Base-by-base conservation (phyloP, 2,329 filamentous ascomycete species). In the Clarireedia hainanense region DNA sequence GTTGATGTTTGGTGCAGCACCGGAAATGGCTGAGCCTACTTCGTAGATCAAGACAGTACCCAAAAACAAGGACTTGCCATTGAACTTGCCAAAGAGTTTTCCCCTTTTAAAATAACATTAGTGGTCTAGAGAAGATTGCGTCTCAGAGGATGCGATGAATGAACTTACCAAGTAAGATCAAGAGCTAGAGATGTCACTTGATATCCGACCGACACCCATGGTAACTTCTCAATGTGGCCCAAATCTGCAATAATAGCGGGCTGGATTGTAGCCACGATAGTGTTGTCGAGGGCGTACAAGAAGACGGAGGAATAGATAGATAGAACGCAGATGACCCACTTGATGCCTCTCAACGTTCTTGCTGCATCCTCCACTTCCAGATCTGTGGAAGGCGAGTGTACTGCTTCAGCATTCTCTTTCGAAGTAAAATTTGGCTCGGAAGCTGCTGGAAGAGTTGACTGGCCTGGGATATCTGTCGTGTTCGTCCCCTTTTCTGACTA, bases 261-360 rank as follows among this genome's bases (percentile, higher is more conserved):
- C 50, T 75, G 72, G 4, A 77, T 67, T 57, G 74, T 72, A 2
- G 75, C 75, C 14, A 39, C 17, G 14, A 43, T 36, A 3, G 46
- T 50, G 3, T 42, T 37, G 6, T 55, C 46, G 6, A 45, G 52
- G 7, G 17, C 46, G 47, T 36, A 50, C 4, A 27, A 4, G 7
- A 36, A 55, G 9, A 45, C 36, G 4, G 52, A 43, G 14, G 14
- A 55, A 14, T 30, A 50, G 10, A 45, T 50, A 2, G 26, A 40
- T 9, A 34, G 7, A 14, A 55, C 26, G 6, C 12, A 24, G 17
- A 50, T 23, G 3, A 36, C 17, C 14, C 46, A 50, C 36, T 54
- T 37, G 2, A 46, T n/a, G 6, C 40, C 26, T n/a, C 20, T 45
- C 26, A 46, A 24, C 4, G 20, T 45, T 37, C 40, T 9, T 6